phyloP scores from a whole-genome alignment of 352 stramenopile species.

The Globisporangium radiosum region DNA sequence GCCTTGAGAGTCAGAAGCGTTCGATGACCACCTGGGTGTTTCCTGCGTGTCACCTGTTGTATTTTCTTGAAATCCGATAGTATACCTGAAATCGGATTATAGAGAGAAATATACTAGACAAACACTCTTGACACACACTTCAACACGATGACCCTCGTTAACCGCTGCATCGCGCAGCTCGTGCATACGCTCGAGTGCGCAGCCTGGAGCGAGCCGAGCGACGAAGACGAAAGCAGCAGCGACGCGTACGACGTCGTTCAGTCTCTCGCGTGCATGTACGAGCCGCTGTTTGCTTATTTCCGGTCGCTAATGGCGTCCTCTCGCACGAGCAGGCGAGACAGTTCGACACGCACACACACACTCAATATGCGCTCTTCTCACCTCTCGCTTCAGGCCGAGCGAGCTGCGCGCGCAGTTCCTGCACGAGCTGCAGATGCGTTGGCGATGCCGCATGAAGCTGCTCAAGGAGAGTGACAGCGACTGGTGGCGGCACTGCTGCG shows the following conservation, averaged over 20 bases:
- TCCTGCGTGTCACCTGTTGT: too few species aligned
- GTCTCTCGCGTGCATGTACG: constrained; percentile 8
- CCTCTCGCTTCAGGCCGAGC: not conserved
- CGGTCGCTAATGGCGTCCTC: not conserved
- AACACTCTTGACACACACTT: too few species aligned
- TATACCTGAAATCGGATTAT: too few species aligned
- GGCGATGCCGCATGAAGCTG: not conserved
- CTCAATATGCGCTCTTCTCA: not conserved
- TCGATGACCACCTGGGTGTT: too few species aligned
- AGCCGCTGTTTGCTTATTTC: not conserved
- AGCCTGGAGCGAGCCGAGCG: not conserved
- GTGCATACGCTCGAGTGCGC: constrained; percentile 6
- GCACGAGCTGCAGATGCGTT: constrained; percentile 3
- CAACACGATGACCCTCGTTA: not conserved
- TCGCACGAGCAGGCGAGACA: not conserved
- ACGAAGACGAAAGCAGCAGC: not conserved
- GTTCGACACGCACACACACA: not conserved
- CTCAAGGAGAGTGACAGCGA: constrained; percentile 1
- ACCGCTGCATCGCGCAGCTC: constrained; percentile 2
- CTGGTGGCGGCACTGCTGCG: constrained; percentile 1
- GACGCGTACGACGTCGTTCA: not conserved
- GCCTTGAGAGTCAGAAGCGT: too few species aligned
- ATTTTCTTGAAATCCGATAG: too few species aligned
- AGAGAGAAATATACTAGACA: too few species aligned
- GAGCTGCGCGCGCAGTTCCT: constrained; percentile 5